Evolutionary conservation across 108 stramenopile species (phyloP), one percentile per base, ranked within the genome.

Genomic region (Thalassiosira profunda): DNA sequence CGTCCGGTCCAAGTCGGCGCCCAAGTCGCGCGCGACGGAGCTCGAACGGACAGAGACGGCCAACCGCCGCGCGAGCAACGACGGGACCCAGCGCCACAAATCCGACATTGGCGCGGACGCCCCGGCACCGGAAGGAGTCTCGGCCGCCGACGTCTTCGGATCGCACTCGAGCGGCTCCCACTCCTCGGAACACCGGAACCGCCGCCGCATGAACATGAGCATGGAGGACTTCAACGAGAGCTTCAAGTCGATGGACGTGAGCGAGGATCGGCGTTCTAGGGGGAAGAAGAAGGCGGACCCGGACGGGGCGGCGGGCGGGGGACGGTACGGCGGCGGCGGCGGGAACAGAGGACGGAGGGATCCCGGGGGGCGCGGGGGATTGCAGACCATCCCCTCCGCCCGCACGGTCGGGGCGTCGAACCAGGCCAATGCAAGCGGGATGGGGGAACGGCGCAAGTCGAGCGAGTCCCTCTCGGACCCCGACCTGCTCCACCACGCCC

Each of bases 151-250:
- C n/a, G n/a, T n/a, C n/a, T n/a, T n/a, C n/a, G n/a, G n/a, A n/a
- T n/a, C n/a, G n/a, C n/a, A n/a, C n/a, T n/a, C n/a, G n/a, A n/a
- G n/a, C n/a, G n/a, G n/a, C n/a, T n/a, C n/a, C n/a, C n/a, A n/a
- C 33, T 54, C 15, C 12, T 58, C 34, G 12, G 6, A 51, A 41
- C 3, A 20, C 26, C 3, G 17, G 26, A 8, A 30, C 17, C 33
- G 41, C 37, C 30, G 34, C 15, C 31, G 38, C 63, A 21, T n/a
- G n/a, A 61, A 49, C 4, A 29, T 30, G 3, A 63, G 48, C 20
- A 58, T 64, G 18, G 63, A 63, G 14, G n/a, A 73, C 15, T 73
- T 73, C 17, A 73, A 73, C 35, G 72, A 73, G 42, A 64, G 63
- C 31, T 49, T 73, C 9, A 60, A 59, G n/a, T 64, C 63, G 35